Base-by-base conservation (phyloP, 179 eudicot species). In the Heliamphora pulchella region DNA sequence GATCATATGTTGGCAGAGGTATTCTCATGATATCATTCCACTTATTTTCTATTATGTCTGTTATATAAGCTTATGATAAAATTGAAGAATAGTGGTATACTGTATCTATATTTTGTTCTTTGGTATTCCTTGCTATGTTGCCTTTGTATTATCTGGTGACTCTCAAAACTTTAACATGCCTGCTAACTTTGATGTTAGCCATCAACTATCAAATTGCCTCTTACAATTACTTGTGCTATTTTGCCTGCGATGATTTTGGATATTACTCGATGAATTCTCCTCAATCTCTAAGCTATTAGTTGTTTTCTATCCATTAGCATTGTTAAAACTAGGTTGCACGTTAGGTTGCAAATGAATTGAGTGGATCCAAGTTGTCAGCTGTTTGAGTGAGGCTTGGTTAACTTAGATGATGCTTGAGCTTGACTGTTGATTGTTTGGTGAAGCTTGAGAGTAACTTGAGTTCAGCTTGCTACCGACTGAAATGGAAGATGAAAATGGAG, bases 1-100 rank as follows among this genome's bases (percentile, higher is more conserved):
- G 98, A 95, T 86, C 97, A 93, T 82, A 93, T 95, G 97, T 80
- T 95, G 82, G 98, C 88, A 46, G 91, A 89, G 98, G 98, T 91
- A 87, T 73, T 22, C 2, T 39, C 57, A 48, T 90, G 85, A 71
- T 31, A 1, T 18, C 57, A 10, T 39, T 75, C 22, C 48, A 9
- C 1, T 9, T 74, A 17, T 18, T 41, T 44, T 4, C 2, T 2
- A 71, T 48, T 48, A 50, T 71, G 14, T 71, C 14, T 3, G 13
- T 50, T 71, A 48, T 55, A 1, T 43, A 41, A 11, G 31, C 31
- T 31, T 31, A 31, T 31, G 31, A 31, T 31, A 31, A 78, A 14
- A 51, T 18, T 7, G 7, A 55, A 74, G 58, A 54, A 10, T 3
- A 58, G 20, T 54, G 6, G 64, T 20, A 5, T 59, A 39, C 48